Conservation (phyloP, 805 yeast species). For the Blastobotrys attinorum region DNA sequence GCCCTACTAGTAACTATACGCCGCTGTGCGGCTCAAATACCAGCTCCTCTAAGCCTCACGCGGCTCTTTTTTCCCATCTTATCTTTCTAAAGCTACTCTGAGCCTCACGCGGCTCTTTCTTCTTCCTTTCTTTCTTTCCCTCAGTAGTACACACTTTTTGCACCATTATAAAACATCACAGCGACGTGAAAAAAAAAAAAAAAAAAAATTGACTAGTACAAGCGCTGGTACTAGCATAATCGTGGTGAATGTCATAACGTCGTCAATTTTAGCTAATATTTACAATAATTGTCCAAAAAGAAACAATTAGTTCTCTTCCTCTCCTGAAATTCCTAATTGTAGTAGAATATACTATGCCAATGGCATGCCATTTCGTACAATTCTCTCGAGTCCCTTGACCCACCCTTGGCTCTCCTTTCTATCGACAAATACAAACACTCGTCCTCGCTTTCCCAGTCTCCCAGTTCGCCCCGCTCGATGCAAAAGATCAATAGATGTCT, state of each 20-base stretch:
- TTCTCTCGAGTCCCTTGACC: constrained; percentile 73
- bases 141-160: no score
- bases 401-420: constrained; percentile 62
- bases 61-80: no score
- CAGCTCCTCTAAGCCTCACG: no score
- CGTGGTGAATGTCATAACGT: not conserved
- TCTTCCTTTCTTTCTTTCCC: no score
- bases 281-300: not conserved
- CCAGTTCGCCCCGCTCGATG: constrained; percentile 96
- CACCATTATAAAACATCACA: no score
- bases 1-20: no score
- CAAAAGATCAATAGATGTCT: constrained; percentile 73
- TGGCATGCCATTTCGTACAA: constrained; percentile 44
- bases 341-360: constrained; percentile 21
- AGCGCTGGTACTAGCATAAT: no score
- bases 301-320: no score
- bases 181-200: not conserved
- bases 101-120: no score
- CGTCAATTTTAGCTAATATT: not conserved
- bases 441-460: constrained; percentile 80
- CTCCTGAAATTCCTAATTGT: not conserved
- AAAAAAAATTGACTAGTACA: not conserved
- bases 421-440: constrained; percentile 74
- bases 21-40: no score
- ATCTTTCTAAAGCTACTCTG: no score